phyloP scores from a whole-genome alignment of 306 rosid species.

The Amphicarpaea edgeworthii region DNA sequence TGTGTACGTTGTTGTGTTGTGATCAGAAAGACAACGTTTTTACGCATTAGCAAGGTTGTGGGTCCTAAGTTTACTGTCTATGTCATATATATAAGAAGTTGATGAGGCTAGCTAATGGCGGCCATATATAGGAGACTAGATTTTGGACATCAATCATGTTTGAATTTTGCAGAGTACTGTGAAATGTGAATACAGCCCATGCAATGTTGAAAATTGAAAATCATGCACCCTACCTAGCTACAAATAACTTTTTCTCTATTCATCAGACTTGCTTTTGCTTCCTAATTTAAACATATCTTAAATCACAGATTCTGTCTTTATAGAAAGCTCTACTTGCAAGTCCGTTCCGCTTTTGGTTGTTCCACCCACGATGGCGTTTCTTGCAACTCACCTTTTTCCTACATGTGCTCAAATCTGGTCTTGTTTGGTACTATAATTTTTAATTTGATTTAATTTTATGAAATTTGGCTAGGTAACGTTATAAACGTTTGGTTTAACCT shows the following conservation, averaged over 20 bases:
- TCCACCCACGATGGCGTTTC: neutral
- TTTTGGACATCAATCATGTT: slow-evolving; percentile 21
- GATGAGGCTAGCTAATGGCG: slow-evolving; percentile 31
- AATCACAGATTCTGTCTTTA: slow-evolving; percentile 13
- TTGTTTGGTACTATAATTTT: neutral
- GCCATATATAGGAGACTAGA: slow-evolving; percentile 34
- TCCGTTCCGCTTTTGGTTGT: slow-evolving; percentile 27
- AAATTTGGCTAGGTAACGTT: neutral
- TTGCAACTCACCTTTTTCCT: slow-evolving; percentile 1
- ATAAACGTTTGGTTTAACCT: neutral
- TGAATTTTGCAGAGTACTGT: slow-evolving; percentile 21
- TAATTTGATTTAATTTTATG: neutral
- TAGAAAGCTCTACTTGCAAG: slow-evolving; percentile 22
- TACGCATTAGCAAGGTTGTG: slow-evolving; percentile 31
- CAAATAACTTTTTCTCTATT: neutral
- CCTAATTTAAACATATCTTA: neutral
- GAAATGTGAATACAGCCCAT: slow-evolving; percentile 19
- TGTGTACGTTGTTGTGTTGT: neutral
- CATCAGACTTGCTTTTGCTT: slow-evolving; percentile 2
- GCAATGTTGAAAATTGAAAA: slow-evolving; percentile 41
- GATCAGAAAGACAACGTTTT: slow-evolving; percentile 5
- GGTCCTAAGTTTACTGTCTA: slow-evolving; percentile 49
- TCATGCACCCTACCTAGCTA: slow-evolving; percentile 1
- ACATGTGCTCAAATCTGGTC: neutral
- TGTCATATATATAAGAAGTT: slow-evolving; percentile 9